Percentiles rank a stretch among this genome's conserved stretches.
These are phyloP conservation scores for Heliophila coronopifolia DNA, from an alignment of 441 rosid genomes.

Conservation along the genomic window DNA sequence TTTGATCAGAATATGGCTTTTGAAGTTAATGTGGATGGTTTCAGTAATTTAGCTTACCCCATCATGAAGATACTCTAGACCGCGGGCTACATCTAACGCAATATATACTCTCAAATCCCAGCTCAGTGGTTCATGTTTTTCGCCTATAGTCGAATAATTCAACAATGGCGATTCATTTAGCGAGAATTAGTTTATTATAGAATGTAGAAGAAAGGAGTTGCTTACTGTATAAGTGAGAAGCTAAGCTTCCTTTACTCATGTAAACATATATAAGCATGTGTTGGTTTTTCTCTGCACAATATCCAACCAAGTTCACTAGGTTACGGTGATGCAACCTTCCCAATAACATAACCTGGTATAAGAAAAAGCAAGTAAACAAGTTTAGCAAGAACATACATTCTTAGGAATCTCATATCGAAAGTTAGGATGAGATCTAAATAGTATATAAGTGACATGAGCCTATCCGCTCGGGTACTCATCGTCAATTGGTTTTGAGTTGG, in stretches of 20 bases:
- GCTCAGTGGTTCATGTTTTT: constrained; percentile 45
- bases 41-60: too few species aligned
- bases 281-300: constrained; percentile 89
- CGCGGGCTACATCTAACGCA: constrained; percentile 90
- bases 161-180: background rate
- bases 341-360: constrained; percentile 79
- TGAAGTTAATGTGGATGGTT: too few species aligned
- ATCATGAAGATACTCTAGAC: constrained; percentile 95
- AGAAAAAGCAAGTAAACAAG: background rate
- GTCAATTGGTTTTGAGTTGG: too few species aligned
- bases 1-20: too few species aligned
- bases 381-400: background rate
- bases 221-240: constrained; percentile 93
- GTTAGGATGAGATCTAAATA: too few species aligned
- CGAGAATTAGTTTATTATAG: background rate
- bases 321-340: constrained; percentile 97
- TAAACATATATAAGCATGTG: constrained; percentile 91
- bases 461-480: too few species aligned
- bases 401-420: too few species aligned
- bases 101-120: constrained; percentile 85
- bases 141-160: constrained; percentile 36
- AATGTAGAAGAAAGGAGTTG: background rate
- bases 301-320: constrained; percentile 88
- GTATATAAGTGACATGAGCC: too few species aligned
- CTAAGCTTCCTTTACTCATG: constrained; percentile 97